Conservation (phyloP, 192 early-diverging fungal species). For the Dimargaris xerosporica region DNA sequence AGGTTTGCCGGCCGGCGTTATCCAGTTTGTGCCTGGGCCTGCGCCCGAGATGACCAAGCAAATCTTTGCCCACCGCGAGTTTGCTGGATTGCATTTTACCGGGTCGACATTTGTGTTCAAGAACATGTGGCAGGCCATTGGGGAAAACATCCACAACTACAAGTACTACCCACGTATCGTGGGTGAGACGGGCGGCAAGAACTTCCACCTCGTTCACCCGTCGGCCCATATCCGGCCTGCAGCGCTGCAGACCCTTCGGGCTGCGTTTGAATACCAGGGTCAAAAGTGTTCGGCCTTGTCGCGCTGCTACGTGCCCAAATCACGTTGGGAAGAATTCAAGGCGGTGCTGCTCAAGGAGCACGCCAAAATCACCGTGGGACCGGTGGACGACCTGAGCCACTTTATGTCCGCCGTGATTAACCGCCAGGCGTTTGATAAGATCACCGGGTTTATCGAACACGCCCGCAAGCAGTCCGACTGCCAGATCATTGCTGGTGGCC, state of each 20-base stretch:
- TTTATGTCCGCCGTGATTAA: slow-evolving; percentile 87
- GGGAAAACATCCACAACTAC: slow-evolving; percentile 80
- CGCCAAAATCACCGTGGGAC: slow-evolving; percentile 67
- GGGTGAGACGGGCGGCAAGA: slow-evolving; percentile 98
- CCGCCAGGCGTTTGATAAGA: slow-evolving; percentile 82
- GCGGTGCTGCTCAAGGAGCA: slow-evolving; percentile 43
- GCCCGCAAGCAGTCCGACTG: slow-evolving; percentile 50
- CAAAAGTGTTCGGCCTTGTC: slow-evolving; percentile 98
- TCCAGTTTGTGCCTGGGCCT: slow-evolving; percentile 92
- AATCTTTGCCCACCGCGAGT: slow-evolving; percentile 76
- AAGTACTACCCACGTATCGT: slow-evolving; percentile 91
- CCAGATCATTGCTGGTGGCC: slow-evolving; percentile 83
- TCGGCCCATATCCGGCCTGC: slow-evolving; percentile 58
- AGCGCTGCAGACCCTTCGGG: slow-evolving; percentile 80
- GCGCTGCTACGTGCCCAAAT: slow-evolving; percentile 76
- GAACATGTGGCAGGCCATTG: slow-evolving; percentile 82
- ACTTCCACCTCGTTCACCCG: slow-evolving; percentile 88
- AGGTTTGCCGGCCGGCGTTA: slow-evolving; percentile 89
- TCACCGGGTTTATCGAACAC: slow-evolving; percentile 76
- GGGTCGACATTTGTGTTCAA: slow-evolving; percentile 88
- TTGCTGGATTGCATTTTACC: slow-evolving; percentile 93
- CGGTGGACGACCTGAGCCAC: slow-evolving; percentile 72
- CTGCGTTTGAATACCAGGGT: slow-evolving; percentile 92
- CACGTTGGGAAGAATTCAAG: slow-evolving; percentile 62
- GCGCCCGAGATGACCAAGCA: slow-evolving; percentile 64